Base-by-base conservation (phyloP, 495 filamentous ascomycete species). In the Penicillium herquei region DNA sequence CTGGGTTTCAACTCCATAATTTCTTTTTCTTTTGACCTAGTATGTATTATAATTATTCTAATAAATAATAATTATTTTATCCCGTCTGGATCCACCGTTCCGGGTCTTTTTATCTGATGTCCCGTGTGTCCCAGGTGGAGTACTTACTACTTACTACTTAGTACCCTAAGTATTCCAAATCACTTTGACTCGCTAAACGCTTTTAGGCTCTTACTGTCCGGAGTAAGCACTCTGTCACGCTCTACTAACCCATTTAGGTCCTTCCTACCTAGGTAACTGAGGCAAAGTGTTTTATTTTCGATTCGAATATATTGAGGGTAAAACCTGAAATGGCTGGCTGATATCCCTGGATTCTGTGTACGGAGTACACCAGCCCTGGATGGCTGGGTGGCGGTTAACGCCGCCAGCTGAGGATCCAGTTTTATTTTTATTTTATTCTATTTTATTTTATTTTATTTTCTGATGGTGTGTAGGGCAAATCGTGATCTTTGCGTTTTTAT, bases 81-180 rank as follows among this genome's bases (percentile, higher is more conserved):
- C 50, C 50, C 40, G 30, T 43, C 39, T 14, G 51, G 51, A n/a
- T 46, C 43, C 43, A 46, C 43, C 43, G 43, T 46, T 46, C 12
- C 39, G 13, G 14, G 11, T 16, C 39, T 13, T 30, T 44, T 30
- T 31, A 46, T 46, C 43, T 46, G 43, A 46, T 46, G 43, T 46
- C 18, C 42, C 17, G 18, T 46, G 18, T 33, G 26, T 14, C 6
- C 14, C 12, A n/a, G 7, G 39, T 45, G 43, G 43, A 42, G 13
- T 3, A 14, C 41, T n/a, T n/a, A n/a, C n/a, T n/a, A n/a, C n/a
- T n/a, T n/a, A n/a, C n/a, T n/a, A n/a, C n/a, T n/a, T n/a, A n/a
- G n/a, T n/a, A n/a, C n/a, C n/a, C n/a, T n/a, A n/a, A 44, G 11
- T 7, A 30, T 6, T 1, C 8, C 21, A 21, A 26, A 12, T 17